Evolutionary conservation across 2,329 filamentous ascomycete genomes (phyloP).

Genomic region (Septoria linicola): DNA sequence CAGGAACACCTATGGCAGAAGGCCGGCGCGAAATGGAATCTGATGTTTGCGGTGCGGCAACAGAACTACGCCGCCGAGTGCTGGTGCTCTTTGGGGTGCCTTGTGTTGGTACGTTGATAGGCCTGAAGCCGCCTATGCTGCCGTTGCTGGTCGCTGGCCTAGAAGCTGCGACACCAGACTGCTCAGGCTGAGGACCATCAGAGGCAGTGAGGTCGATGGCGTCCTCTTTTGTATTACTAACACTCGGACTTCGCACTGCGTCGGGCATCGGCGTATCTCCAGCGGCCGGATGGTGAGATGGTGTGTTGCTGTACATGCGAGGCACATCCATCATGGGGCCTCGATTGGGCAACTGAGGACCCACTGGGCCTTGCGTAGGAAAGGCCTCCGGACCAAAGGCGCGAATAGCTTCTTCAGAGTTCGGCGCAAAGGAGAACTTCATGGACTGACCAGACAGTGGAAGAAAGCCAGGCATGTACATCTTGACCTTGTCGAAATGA

Average conservation of each 20-base stretch:
- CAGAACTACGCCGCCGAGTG: too few species aligned
- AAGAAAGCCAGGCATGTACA: constrained; percentile 28
- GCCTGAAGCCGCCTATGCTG: too few species aligned
- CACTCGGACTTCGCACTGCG: constrained; percentile 10
- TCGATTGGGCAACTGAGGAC: constrained; percentile 21
- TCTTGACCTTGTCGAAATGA: constrained; percentile 24
- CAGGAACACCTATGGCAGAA: background rate
- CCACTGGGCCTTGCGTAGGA: constrained; percentile 15
- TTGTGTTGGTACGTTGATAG: too few species aligned
- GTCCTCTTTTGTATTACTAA: constrained; percentile 13
- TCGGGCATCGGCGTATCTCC: constrained; percentile 7
- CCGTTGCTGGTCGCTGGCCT: too few species aligned
- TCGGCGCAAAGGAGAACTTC: constrained; percentile 34
- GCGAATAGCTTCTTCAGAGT: constrained; percentile 23
- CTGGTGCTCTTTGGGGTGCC: too few species aligned
- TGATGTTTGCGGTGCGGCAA: too few species aligned
- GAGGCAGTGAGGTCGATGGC: constrained; percentile 20
- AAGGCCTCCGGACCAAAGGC: constrained; percentile 29
- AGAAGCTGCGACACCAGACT: background rate
- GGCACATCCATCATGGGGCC: constrained; percentile 25
- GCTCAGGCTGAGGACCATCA: constrained; percentile 12
- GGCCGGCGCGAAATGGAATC: too few species aligned
- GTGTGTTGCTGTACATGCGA: constrained; percentile 1
- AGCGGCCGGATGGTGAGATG: background rate
- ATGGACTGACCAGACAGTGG: constrained; percentile 32